Base-by-base conservation (phyloP, 2,329 filamentous ascomycete species). In the Westerdykella aurantiaca region DNA sequence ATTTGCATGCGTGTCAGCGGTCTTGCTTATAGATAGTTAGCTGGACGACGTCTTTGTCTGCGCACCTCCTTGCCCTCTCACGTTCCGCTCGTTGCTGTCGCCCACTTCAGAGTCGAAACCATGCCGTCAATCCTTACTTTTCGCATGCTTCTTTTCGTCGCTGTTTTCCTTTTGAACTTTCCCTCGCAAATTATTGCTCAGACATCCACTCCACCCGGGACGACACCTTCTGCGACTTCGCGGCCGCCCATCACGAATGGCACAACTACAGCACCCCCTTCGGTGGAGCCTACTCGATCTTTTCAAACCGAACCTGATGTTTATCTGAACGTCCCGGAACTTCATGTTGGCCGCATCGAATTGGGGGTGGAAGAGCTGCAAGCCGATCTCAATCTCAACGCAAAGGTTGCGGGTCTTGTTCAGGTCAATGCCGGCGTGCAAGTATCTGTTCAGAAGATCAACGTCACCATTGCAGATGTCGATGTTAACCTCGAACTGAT, bases 401-500 rank as follows among this genome's bases (percentile, higher is more conserved):
- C 79, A 29, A 72, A 78, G 47, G 71, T 83, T n/a, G 78, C 79
- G 12, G 73, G 71, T 34, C 70, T 83, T 1, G 79, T 83, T 4
- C 62, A 61, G 11, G 61, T 76, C 52, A 76, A 77, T 48, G 74
- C 74, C 0, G 73, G 74, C 43, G 72, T 76, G 6, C 61, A 67
- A 21, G 63, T 76, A 13, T 66, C 63, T 0, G 65, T 76, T 12
- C 57, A 72, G 46, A 71, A 74, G 52, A 69, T 83, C 56, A 82
- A 81, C 62, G 73, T 83, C 55, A 81, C 79, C 14, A 82, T 83
- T 45, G 68, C 73, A 11, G 78, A 82, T 50, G 77, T 83, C 5
- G 69, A 77, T 21, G 79, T 77, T 1, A 63, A 82, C 49, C 69
- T 82, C 16, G 78, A 82, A 47, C 69, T 83, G 6, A 71, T 81